Conservation (phyloP, 2,329 filamentous ascomycete genomes). For the Tolypocladium pustulatum region DNA sequence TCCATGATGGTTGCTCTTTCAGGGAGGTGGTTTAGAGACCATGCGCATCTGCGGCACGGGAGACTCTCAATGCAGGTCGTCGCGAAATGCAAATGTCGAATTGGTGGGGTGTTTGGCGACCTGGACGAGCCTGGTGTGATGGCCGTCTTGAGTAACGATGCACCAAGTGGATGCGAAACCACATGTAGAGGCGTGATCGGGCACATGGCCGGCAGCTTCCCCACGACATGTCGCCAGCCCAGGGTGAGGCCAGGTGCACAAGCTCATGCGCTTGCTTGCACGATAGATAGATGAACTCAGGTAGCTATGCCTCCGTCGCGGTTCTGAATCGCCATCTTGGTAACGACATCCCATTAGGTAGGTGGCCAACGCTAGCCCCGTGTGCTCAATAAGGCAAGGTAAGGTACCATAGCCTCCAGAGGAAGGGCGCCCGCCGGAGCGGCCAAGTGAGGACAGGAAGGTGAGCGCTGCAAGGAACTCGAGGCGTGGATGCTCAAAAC, state of each 20-base stretch:
- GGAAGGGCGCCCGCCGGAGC: background rate
- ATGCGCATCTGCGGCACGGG: background rate
- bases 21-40: background rate
- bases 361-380: background rate
- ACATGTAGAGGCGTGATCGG: no score
- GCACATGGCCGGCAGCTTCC: no score
- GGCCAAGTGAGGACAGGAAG: background rate
- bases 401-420: background rate
- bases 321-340: background rate
- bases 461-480: background rate
- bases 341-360: no score
- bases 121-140: background rate
- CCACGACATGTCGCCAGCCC: no score
- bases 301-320: background rate
- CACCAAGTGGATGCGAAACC: background rate
- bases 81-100: background rate
- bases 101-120: background rate
- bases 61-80: background rate
- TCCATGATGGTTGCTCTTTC: background rate
- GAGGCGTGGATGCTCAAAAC: background rate
- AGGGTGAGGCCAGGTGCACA: background rate
- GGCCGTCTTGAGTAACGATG: background rate
- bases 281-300: background rate
- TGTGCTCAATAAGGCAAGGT: no score
- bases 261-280: background rate